Conservation (phyloP, 2,329 filamentous ascomycete species). For the Pseudogymnoascus sp. region DNA sequence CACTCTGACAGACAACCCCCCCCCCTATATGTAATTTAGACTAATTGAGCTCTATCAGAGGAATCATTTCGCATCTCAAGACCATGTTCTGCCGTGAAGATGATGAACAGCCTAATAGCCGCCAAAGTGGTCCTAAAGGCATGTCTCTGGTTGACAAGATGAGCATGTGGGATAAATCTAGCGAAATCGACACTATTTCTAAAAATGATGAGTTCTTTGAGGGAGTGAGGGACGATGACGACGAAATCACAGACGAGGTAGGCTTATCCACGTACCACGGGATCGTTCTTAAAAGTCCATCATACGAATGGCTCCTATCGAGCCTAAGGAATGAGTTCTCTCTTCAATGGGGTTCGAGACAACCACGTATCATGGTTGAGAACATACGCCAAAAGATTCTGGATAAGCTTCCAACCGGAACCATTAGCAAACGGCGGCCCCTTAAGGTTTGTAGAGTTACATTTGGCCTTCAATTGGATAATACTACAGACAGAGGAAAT, state of each 20-base stretch:
- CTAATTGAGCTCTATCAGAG: background rate
- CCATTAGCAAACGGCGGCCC: constrained; percentile 10
- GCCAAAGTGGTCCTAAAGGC: background rate
- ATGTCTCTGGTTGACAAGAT: constrained; percentile 14
- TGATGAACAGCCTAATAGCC: background rate
- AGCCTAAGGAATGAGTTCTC: constrained; percentile 7
- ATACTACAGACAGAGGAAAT: background rate
- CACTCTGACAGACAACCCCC: background rate
- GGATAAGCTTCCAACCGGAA: constrained; percentile 11
- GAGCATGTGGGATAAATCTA: constrained; percentile 12
- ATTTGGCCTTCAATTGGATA: background rate
- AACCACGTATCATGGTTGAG: background rate
- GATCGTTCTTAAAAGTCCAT: constrained; percentile 11
- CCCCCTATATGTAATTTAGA: background rate
- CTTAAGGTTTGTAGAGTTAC: background rate
- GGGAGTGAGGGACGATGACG: constrained; percentile 9
- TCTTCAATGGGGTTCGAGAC: constrained; percentile 1
- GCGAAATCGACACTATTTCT: background rate
- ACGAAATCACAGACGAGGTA: constrained; percentile 1
- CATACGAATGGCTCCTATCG: constrained; percentile 13
- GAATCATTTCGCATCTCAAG: background rate
- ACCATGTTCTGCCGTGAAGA: background rate
- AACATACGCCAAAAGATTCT: constrained; percentile 9
- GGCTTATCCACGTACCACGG: constrained; percentile 9
- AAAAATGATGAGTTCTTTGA: background rate